These are phyloP conservation scores for Pseudofabraea citricarpa DNA, from an alignment of 2,329 filamentous ascomycete species.

Conservation along the genomic window DNA sequence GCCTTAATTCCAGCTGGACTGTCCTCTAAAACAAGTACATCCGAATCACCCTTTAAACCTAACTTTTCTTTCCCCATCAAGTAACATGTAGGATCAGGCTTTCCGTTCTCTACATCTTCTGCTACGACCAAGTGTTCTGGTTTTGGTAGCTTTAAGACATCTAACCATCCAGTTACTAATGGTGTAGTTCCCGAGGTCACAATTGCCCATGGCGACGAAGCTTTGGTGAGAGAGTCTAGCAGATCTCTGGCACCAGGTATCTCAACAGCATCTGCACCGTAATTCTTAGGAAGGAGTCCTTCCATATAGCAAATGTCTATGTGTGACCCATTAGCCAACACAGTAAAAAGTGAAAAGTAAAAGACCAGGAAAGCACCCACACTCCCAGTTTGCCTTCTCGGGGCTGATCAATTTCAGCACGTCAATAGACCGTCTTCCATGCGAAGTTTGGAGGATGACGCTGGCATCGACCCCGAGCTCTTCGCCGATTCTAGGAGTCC, in stretches of 20 bases:
- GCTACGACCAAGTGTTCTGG: slow-evolving; percentile 68
- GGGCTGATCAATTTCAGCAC: slow-evolving; percentile 74
- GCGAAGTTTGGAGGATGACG: slow-evolving; percentile 82
- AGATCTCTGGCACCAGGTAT: slow-evolving; percentile 73
- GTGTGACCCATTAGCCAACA: not conserved
- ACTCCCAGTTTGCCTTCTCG: slow-evolving; percentile 88
- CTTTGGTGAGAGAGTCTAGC: slow-evolving; percentile 41
- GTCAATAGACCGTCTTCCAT: slow-evolving; percentile 87
- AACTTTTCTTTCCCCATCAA: slow-evolving; percentile 60
- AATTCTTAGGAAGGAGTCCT: slow-evolving; percentile 68
- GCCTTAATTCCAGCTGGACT: slow-evolving; percentile 63
- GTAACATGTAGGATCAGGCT: slow-evolving; percentile 75
- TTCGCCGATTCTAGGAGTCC: slow-evolving; percentile 60
- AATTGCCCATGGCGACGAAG: slow-evolving; percentile 64
- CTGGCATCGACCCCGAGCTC: slow-evolving; percentile 83
- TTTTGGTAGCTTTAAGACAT: slow-evolving; percentile 57
- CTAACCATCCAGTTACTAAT: slow-evolving; percentile 69
- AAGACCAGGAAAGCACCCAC: slow-evolving; percentile 38
- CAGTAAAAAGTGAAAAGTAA: not conserved
- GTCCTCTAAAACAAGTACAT: slow-evolving; percentile 63
- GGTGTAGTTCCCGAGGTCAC: slow-evolving; percentile 69
- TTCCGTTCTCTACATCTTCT: slow-evolving; percentile 70
- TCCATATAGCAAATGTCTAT: slow-evolving; percentile 78
- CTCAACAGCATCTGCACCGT: slow-evolving; percentile 74
- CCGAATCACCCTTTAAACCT: slow-evolving; percentile 31